Evolutionary conservation across 176 grass and related monocot genomes (phyloP), one percentile per base, ranked within the genome.

Genomic region (Bothriochloa decipiens): DNA sequence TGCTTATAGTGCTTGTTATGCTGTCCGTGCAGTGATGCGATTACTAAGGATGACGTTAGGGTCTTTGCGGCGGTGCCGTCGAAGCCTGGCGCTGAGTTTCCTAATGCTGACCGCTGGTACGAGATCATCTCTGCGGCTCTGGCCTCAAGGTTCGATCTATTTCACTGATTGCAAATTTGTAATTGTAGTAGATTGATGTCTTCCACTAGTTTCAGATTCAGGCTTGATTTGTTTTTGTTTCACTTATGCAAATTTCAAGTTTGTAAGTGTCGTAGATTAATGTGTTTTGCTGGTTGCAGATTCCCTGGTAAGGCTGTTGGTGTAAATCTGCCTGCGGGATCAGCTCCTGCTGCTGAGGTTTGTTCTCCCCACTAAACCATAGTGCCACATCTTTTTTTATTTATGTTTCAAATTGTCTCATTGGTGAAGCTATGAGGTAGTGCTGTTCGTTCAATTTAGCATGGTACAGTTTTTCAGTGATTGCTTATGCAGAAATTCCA

Each of bases 31-130:
- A 99, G 96, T 17, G 75, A 89, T 80, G 68, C 1, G 60, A 91
- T 99, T 75, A 92, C 78, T 78, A 99, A 95, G 83, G 93, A 99
- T 49, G 96, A 96, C 29, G 26, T 94, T 40, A 99, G 84, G 85
- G 91, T 99, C 43, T 96, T 93, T 72, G 93, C 83, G 0, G 89
- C 89, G 4, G 89, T 93, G 16, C 84, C 85, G 14, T 58, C 89
- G 17, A 99, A 89, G 75, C 96, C 91, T 12, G 90, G 91, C 68
- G 86, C 81, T 0, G 86, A 82, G 80, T 99, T 89, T 70, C 85
- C 83, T 13, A 92, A 93, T 64, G 91, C 88, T 65, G 68, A 77
- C 66, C 81, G 93, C 64, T 96, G 96, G 96, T 98, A 95, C 29
- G 85, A 92, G 40, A 80, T 80, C 41, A 33, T 98, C 13, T 78